Base-by-base conservation (phyloP, 352 stramenopile genomes). In the Phytophthora foliorum region DNA sequence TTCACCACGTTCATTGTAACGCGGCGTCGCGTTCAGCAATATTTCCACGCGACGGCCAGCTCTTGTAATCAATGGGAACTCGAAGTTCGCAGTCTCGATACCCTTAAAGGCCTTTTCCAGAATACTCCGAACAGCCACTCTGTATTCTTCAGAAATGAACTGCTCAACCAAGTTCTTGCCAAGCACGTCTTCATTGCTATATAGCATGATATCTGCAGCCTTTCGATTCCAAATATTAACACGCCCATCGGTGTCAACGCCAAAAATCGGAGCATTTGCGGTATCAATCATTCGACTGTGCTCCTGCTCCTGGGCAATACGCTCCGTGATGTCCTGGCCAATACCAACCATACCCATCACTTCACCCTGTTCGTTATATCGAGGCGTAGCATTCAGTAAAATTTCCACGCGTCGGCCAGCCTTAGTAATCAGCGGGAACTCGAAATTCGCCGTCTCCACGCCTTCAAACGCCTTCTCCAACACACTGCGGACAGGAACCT, bases 171-270 rank as follows among this genome's bases (percentile, higher is more conserved):
- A 55, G 41, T 84, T 78, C 25, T 75, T 72, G 16, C 80, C 77
- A 21, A 88, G 63, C 5, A 89, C 83, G 24, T 93, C 81, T 16
- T 78, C 63, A 11, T 74, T 79, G 4, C 71, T 69, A 57, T 90
- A 92, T 24, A 89, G 81, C n/a, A 83, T 94, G 42, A 90, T 86
- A 25, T 94, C 71, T 1, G 74, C 77, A 51, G 79, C 84, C 58
- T 92, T 90, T 8, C 83, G 64, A 55, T 95, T 93, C 87, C 87
- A 90, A 56, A 90, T 90, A 34, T 92, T 91, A 22, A 92, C 86
- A 39, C 65, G 63, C 7, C 86, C 74, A 22, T 86, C 53, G 10
- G 42, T 60, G 48, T 94, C 84, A n/a, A 93, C 79, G 38, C 84
- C 86, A 66, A 94, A 91, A 39, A 94, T 94, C 3, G 87, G 83